Conservation (phyloP, 2,329 filamentous ascomycete species). For the Alternaria gaisen region DNA sequence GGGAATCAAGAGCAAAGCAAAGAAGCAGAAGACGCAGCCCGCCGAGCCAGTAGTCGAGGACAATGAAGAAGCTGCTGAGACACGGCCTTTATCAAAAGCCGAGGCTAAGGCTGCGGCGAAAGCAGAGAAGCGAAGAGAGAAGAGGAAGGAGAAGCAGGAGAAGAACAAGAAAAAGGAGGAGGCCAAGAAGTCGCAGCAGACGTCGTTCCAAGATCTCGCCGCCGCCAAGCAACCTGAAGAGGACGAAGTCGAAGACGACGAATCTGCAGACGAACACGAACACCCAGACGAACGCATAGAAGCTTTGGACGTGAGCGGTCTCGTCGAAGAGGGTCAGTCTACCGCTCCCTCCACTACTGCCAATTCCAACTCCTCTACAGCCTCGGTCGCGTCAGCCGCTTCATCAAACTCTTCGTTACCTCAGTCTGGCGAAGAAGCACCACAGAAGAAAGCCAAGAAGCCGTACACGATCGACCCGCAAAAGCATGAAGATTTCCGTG, state of each 20-base stretch:
- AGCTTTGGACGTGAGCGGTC: conserved; percentile 48
- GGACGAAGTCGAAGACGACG: conserved; percentile 34
- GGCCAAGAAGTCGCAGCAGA: conserved; percentile 39
- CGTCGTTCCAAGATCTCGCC: conserved; percentile 40
- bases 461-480: conserved; percentile 47
- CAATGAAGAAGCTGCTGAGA: conserved; percentile 54
- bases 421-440: conserved; percentile 33
- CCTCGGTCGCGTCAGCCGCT: conserved; percentile 53
- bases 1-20: conserved; percentile 50
- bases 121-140: conserved; percentile 56
- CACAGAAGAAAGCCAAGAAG: conserved; percentile 43
- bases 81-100: conserved; percentile 47
- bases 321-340: conserved; percentile 48
- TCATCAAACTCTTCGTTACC: conserved; percentile 60
- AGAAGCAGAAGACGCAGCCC: conserved; percentile 55
- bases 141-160: conserved; percentile 57
- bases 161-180: conserved; percentile 52
- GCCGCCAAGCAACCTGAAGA: conserved; percentile 35
- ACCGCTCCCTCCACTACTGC: conserved; percentile 44
- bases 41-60: conserved; percentile 29
- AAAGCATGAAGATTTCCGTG: conserved; percentile 77
- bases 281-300: conserved; percentile 45
- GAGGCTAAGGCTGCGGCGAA: conserved; percentile 53
- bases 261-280: conserved; percentile 33
- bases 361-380: conserved; percentile 52